Conservation (phyloP, 169 alveolate species). For the Eimeria tenella region DNA sequence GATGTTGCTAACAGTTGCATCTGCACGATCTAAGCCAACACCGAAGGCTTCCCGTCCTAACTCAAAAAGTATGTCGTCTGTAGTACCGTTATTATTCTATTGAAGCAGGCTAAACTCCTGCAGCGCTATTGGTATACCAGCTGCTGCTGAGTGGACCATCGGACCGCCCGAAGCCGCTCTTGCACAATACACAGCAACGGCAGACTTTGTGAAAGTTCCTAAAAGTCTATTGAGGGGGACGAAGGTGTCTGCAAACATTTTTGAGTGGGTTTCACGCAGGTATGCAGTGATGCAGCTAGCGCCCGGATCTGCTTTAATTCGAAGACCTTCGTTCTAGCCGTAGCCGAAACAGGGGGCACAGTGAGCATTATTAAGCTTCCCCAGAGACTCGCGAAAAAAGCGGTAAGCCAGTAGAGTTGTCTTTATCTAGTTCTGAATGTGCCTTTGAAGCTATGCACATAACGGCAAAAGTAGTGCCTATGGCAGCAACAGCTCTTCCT, state of each 20-base stretch:
- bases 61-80: constrained; percentile 45
- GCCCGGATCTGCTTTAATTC: constrained; percentile 58
- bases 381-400: constrained; percentile 35
- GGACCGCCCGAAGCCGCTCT: too few relatives aligned
- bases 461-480: too few relatives aligned
- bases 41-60: constrained; percentile 47
- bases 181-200: too few relatives aligned
- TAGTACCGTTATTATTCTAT: not conserved
- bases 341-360: constrained; percentile 67
- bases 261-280: constrained; percentile 6
- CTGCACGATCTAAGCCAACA: constrained; percentile 69
- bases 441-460: too few relatives aligned
- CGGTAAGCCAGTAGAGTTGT: not conserved
- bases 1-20: constrained; percentile 43
- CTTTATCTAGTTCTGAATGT: too few relatives aligned
- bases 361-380: constrained; percentile 65
- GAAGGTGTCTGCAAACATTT: not conserved
- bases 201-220: too few relatives aligned
- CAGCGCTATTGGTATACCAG: too few relatives aligned
- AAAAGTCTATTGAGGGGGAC: too few relatives aligned
- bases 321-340: constrained; percentile 64
- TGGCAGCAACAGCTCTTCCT: too few relatives aligned
- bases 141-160: too few relatives aligned
- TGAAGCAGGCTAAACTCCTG: not conserved
- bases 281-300: constrained; percentile 69